Evolutionary conservation across 305 asterid genomes (phyloP), one percentile per base, ranked within the genome.

Genomic region (Solanum aculeatissimum): DNA sequence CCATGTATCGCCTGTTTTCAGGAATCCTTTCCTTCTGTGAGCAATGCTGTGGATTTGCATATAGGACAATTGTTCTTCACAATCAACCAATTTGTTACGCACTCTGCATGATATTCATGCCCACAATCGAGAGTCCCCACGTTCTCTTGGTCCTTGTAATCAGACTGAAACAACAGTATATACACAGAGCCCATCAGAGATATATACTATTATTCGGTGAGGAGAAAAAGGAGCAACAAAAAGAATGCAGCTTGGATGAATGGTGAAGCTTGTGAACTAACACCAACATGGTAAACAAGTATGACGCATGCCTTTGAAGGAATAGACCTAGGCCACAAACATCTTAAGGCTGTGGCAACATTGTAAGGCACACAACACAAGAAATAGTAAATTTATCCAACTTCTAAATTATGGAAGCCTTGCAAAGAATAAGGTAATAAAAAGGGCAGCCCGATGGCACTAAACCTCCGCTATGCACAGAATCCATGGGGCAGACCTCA

Each of bases 1-100:
- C 77, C 77, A 53, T 81, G 23, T 63, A 49, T 42, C 35, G 49
- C 77, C 45, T 40, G 38, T n/a, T 13, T 84, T 75, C 86, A 84
- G 60, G 21, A 80, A 10, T 60, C 82, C 58, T 84, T 85, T 53
- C 84, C 79, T 70, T 83, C 84, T 6, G 83, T 38, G 4, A 47
- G 38, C 84, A 89, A 53, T 53, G 86, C 88, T 10, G 88, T 57
- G 77, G 89, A 89, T 83, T 89, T 89, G 90, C 92, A 89, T 63
- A 89, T 86, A 25, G 92, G 92, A 62, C 92, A 89, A 15, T 84
- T 83, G 84, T 89, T 89, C 89, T 89, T 89, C 83, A 87, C 79
- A 57, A 83, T 71, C 63, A 89, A 80, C 92, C 92, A 89, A 83
- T 83, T 88, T 84, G 81, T 87, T 35, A 89, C 79, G 85, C 92